A percentile compares a stretch with the other conserved stretches of the same genome.
Conservation (phyloP, 192 early-diverging fungal genomes). For the Linderina pennispora region DNA sequence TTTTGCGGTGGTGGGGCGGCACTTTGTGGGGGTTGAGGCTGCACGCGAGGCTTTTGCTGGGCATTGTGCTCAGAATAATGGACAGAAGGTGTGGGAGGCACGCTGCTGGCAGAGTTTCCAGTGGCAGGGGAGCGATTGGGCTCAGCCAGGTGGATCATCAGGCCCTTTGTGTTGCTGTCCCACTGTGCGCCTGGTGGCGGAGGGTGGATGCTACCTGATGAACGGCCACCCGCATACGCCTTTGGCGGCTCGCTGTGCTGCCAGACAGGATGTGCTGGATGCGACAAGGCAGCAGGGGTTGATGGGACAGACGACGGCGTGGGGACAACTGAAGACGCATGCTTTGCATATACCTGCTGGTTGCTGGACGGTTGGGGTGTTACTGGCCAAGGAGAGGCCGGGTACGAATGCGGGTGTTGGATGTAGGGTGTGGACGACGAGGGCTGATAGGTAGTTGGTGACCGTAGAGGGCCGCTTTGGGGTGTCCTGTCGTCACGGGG, state of each 20-base stretch:
- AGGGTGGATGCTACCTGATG: neutral
- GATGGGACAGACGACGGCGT: neutral
- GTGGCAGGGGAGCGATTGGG: no score
- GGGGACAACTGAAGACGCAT: neutral
- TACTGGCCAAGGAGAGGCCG: neutral
- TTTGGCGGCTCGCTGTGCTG: constrained; percentile 33
- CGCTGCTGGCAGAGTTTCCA: no score
- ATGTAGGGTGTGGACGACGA: constrained; percentile 1
- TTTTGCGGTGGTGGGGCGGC: no score
- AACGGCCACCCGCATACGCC: constrained; percentile 1
- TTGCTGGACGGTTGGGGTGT: neutral
- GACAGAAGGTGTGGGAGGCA: neutral
- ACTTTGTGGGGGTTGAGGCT: no score
- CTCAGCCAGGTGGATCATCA: constrained; percentile 3
- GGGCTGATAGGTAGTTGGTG: neutral
- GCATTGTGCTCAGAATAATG: no score
- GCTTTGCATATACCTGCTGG: constrained; percentile 1
- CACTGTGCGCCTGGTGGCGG: constrained; percentile 1
- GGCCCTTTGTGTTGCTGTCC: constrained; percentile 4
- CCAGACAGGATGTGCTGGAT: constrained; percentile 20
- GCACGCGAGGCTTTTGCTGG: no score
- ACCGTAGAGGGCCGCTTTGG: no score
- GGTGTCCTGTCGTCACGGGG: no score
- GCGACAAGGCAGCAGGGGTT: neutral
- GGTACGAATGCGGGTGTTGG: constrained; percentile 6